These are phyloP conservation scores for Chalara sp. DNA, from an alignment of 2,329 filamentous ascomycete species.

Conservation along the genomic window DNA sequence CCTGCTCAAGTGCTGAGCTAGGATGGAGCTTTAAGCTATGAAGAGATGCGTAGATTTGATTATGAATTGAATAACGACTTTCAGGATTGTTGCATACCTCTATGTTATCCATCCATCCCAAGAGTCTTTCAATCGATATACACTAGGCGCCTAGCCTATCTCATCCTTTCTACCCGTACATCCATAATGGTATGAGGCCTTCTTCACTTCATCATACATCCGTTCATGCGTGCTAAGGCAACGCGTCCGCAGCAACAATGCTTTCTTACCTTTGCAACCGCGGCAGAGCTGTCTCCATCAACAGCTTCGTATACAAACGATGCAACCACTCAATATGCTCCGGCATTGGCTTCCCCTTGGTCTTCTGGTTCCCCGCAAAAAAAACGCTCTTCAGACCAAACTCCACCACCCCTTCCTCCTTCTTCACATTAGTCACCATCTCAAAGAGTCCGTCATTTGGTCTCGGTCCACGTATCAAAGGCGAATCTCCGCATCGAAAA, in stretches of 20 bases:
- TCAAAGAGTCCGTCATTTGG: slow-evolving; percentile 60
- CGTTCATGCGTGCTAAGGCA: too few species aligned
- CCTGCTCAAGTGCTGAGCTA: too few species aligned
- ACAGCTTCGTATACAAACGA: slow-evolving; percentile 48
- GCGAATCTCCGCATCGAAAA: slow-evolving; percentile 60
- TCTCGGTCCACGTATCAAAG: slow-evolving; percentile 47
- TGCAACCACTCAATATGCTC: slow-evolving; percentile 42
- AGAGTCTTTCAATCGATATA: too few species aligned
- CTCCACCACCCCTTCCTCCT: slow-evolving; percentile 54
- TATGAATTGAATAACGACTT: too few species aligned
- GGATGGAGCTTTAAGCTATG: too few species aligned
- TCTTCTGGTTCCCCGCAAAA: slow-evolving; percentile 45
- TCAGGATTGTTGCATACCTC: too few species aligned
- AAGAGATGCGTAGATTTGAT: too few species aligned
- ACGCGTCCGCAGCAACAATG: background rate
- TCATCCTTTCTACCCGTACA: too few species aligned
- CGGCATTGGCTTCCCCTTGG: slow-evolving; percentile 35
- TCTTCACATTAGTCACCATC: slow-evolving; percentile 54
- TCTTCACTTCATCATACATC: too few species aligned
- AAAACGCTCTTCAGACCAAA: slow-evolving; percentile 58
- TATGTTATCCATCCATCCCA: too few species aligned
- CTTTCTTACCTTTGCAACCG: slow-evolving; percentile 14
- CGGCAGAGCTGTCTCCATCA: slow-evolving; percentile 43
- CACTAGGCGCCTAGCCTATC: too few species aligned
- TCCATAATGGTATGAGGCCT: too few species aligned